Conservation (phyloP, 768 basidiomycete genomes). For the Kwoniella pini region DNA sequence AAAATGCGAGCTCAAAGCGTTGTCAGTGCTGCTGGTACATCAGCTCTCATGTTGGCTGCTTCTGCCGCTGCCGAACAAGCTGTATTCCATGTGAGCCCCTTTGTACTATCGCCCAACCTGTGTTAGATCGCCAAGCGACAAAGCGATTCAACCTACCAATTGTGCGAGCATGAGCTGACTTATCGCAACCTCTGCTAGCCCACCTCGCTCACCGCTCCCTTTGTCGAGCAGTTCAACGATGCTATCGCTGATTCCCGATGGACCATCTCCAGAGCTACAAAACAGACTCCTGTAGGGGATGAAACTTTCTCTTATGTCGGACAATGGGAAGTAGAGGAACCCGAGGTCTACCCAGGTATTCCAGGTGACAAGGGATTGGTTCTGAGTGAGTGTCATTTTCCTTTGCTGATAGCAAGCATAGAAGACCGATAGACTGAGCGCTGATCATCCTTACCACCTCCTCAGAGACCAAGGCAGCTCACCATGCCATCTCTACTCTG, state of each 20-base stretch:
- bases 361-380: constrained; percentile 88
- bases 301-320: constrained; percentile 98
- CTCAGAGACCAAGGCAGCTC: constrained; percentile 83
- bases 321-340: constrained; percentile 93
- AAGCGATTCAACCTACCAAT: too few species aligned
- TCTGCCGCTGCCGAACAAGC: constrained; percentile 37
- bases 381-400: constrained; percentile 50
- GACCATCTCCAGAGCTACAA: constrained; percentile 95
- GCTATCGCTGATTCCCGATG: constrained; percentile 82
- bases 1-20: constrained; percentile 44
- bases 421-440: not conserved
- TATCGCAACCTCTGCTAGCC: constrained; percentile 58
- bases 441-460: constrained; percentile 5
- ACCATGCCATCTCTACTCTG: constrained; percentile 96
- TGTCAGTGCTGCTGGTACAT: constrained; percentile 40
- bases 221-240: constrained; percentile 93
- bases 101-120: too few species aligned
- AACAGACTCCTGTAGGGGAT: constrained; percentile 92
- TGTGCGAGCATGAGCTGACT: not conserved
- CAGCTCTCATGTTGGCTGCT: constrained; percentile 37
- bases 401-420: too few species aligned
- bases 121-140: too few species aligned
- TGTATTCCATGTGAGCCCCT: constrained; percentile 38
- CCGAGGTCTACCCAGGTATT: constrained; percentile 68
- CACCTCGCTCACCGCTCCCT: constrained; percentile 77